A percentile compares a stretch with the other conserved stretches of the same genome.
Conservation (phyloP, 306 rosid species). For the Echinosophora koreensis region DNA sequence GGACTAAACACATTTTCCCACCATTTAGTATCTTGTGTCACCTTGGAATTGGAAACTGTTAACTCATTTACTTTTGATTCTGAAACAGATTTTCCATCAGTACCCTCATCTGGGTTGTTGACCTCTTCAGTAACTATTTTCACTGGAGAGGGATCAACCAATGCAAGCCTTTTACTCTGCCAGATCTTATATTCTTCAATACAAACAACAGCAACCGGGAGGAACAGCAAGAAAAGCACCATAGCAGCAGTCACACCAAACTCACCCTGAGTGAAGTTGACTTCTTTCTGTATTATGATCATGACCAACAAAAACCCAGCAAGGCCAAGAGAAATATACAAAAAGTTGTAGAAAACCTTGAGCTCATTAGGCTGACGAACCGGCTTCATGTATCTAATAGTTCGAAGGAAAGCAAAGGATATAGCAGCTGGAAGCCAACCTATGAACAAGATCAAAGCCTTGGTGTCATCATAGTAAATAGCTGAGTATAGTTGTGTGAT, state of each 20-base stretch:
- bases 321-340: constrained; percentile 70
- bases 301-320: constrained; percentile 69
- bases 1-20: constrained; percentile 60
- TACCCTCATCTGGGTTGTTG: neutral
- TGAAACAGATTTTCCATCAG: neutral
- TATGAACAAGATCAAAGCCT: constrained; percentile 62
- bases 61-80: neutral
- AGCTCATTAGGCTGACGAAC: constrained; percentile 55
- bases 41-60: neutral
- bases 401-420: constrained; percentile 59
- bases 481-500: constrained; percentile 72
- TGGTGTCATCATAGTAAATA: constrained; percentile 63
- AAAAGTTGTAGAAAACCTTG: constrained; percentile 65
- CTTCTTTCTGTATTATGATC: constrained; percentile 57
- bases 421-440: constrained; percentile 81
- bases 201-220: constrained; percentile 62
- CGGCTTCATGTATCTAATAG: constrained; percentile 58
- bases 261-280: constrained; percentile 49
- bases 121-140: constrained; percentile 40
- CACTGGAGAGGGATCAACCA: constrained; percentile 39
- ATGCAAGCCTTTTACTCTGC: constrained; percentile 41
- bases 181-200: constrained; percentile 57
- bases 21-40: constrained; percentile 41
- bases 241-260: constrained; percentile 56
- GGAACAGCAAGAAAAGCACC: constrained; percentile 60